Conservation (phyloP, 257 asterid genomes). For the Echites panduratus region DNA sequence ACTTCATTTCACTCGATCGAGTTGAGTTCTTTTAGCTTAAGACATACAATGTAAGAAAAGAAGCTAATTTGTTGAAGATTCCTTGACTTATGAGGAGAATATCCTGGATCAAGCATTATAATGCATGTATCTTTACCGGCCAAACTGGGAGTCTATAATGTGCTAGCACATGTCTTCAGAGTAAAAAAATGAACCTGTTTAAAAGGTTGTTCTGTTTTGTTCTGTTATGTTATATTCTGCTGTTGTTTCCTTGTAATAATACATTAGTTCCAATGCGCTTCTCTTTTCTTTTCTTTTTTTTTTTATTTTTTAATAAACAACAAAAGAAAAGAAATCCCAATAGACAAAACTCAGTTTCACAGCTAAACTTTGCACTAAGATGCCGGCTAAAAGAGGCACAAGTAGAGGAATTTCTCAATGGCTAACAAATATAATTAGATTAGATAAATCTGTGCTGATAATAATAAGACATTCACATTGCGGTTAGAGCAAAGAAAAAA, state of each 20-base stretch:
- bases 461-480: slow-evolving; percentile 27
- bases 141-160: slow-evolving; percentile 39
- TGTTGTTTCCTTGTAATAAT: slow-evolving; percentile 17
- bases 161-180: slow-evolving; percentile 52
- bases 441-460: slow-evolving; percentile 10
- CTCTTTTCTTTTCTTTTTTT: background rate
- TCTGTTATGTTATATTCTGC: background rate
- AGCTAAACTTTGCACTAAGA: too few relatives aligned
- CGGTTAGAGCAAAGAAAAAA: slow-evolving; percentile 34
- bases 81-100: slow-evolving; percentile 29
- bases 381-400: slow-evolving; percentile 13
- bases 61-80: slow-evolving; percentile 20
- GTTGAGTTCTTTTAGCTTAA: background rate
- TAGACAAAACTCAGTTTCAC: too few relatives aligned
- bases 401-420: slow-evolving; percentile 1
- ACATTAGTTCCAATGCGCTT: slow-evolving; percentile 6
- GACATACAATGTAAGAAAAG: background rate
- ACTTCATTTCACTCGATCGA: background rate
- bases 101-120: slow-evolving; percentile 17
- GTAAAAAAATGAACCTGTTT: slow-evolving; percentile 1
- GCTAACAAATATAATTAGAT: background rate
- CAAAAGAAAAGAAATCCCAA: too few relatives aligned
- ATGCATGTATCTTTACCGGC: slow-evolving; percentile 34
- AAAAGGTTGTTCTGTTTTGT: slow-evolving; percentile 1
- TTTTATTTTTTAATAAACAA: too few relatives aligned